Evolutionary conservation across 805 yeast species (phyloP), one percentile per base, ranked within the genome.

Genomic region (Lipomyces mesembrius): DNA sequence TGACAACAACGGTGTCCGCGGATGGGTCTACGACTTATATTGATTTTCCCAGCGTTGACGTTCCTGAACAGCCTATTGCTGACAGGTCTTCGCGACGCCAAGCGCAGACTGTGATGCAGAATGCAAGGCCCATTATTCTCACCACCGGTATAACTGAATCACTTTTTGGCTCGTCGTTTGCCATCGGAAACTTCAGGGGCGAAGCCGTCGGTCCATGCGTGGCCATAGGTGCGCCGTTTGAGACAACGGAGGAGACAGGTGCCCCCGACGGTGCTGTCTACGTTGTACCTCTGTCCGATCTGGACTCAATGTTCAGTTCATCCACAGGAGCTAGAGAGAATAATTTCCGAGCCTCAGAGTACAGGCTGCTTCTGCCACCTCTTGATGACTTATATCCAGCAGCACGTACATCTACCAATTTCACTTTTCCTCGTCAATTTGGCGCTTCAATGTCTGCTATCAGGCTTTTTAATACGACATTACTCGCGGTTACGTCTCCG

Each of bases 171-270:
- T 72, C 80, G 0, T 76, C 81, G 4, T 58, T 86, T 2, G 76
- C 79, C 1, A 59, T 80, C 2, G 87, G 87, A 0, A 74, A 78
- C n/a, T 83, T 81, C 65, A 71, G 80, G 8, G 75, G 77, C 5
- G 75, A 76, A 14, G 76, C 75, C 20, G 61, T 68, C 6, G 75
- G 77, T 34, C 77, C 78, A 0, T 80, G 84, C 12, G 57, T 85
- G 5, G 88, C 87, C 0, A 78, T 86, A 1, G 82, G 87, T 1
- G 82, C 89, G 1, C 85, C 84, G 2, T 79, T 75, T 64, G 87
- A 85, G 63, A 56, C 64, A 9, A 39, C 61, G 7, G 70, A 62
- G 12, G 69, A 66, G 29, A 46, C 63, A 7, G 60, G 61, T 5
- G 20, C 37, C 9, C 56, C 35, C 6, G 71, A 65, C 52, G 71